Conservation (phyloP, 805 yeast genomes). For the Kodamaea fukazawae region DNA sequence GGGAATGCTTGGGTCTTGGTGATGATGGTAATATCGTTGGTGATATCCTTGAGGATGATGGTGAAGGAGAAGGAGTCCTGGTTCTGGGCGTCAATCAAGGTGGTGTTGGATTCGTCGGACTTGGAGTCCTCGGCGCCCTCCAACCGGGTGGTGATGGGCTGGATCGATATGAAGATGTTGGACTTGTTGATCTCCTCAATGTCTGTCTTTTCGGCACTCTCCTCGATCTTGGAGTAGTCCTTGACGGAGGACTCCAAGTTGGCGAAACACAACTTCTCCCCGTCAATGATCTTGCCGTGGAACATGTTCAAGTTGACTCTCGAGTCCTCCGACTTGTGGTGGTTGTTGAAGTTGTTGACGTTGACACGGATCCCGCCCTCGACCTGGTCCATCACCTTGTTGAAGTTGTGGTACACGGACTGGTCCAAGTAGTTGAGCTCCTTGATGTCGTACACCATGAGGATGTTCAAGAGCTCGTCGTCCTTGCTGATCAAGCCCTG, state of each 20-base stretch:
- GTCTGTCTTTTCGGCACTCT: conserved; percentile 17
- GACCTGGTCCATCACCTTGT: conserved; percentile 66
- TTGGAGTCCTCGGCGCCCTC: conserved; percentile 12
- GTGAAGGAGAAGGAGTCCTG: conserved; percentile 69
- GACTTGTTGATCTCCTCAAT: conserved; percentile 40
- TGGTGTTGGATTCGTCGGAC: conserved; percentile 23
- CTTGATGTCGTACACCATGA: conserved; percentile 61
- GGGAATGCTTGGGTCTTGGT: conserved; percentile 91
- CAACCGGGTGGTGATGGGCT: conserved; percentile 51
- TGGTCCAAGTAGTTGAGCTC: conserved; percentile 49
- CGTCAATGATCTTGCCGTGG: conserved; percentile 74
- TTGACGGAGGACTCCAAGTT: conserved; percentile 75
- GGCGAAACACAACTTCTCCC: conserved; percentile 84
- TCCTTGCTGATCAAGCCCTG: conserved; percentile 59
- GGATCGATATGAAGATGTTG: conserved; percentile 66
- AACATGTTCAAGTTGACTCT: conserved; percentile 62
- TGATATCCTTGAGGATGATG: conserved; percentile 71
- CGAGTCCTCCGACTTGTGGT: conserved; percentile 22
- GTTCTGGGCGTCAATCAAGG: conserved; percentile 45
- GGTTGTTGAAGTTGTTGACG: conserved; percentile 48
- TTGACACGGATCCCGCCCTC: conserved; percentile 71
- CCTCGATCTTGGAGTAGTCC: conserved; percentile 30
- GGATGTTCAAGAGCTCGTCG: conserved; percentile 40
- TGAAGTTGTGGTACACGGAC: conserved; percentile 53
- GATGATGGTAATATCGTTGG: conserved; percentile 69